Evolutionary conservation across 805 yeast species (phyloP).

Genomic region (Candida oleophila): DNA sequence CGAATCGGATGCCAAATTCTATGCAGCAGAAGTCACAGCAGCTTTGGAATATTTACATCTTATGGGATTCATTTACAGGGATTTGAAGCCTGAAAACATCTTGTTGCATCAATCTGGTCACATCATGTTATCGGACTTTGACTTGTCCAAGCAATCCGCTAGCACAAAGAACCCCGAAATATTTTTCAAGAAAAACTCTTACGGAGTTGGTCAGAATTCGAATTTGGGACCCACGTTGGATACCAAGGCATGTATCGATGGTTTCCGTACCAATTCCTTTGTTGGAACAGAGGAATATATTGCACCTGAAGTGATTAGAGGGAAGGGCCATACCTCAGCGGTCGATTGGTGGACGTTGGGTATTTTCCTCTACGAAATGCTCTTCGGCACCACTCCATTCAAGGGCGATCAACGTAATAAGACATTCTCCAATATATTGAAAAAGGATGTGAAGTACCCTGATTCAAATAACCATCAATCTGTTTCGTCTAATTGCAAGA

Average conservation of each 20-base stretch:
- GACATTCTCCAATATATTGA: slow-evolving; percentile 85
- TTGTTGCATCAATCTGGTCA: slow-evolving; percentile 95
- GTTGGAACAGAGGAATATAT: slow-evolving; percentile 99
- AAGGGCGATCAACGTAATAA: slow-evolving; percentile 87
- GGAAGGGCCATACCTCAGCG: slow-evolving; percentile 96
- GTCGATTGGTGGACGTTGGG: slow-evolving; percentile 99
- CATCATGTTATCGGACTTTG: slow-evolving; percentile 96
- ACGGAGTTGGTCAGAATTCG: slow-evolving; percentile 20
- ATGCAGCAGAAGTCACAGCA: slow-evolving; percentile 96
- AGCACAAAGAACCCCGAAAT: slow-evolving; percentile 75
- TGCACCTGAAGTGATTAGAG: slow-evolving; percentile 97
- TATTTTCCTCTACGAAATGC: slow-evolving; percentile 88
- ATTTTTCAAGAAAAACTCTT: slow-evolving; percentile 32
- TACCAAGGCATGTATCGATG: slow-evolving; percentile 93
- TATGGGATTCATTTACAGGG: slow-evolving; percentile 97
- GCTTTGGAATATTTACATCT: slow-evolving; percentile 93
- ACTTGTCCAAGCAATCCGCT: slow-evolving; percentile 84
- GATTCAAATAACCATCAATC: slow-evolving; percentile 50
- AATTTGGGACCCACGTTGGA: slow-evolving; percentile 64
- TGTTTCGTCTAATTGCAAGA: slow-evolving; percentile 74
- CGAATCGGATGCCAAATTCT: slow-evolving; percentile 88
- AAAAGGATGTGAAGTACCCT: slow-evolving; percentile 78
- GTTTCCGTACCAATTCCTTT: slow-evolving; percentile 94
- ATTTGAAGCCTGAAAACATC: slow-evolving; percentile 94
- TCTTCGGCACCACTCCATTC: slow-evolving; percentile 94